phyloP scores from a whole-genome alignment of 2,329 filamentous ascomycete species.

The Coleophoma eucalyptorum region DNA sequence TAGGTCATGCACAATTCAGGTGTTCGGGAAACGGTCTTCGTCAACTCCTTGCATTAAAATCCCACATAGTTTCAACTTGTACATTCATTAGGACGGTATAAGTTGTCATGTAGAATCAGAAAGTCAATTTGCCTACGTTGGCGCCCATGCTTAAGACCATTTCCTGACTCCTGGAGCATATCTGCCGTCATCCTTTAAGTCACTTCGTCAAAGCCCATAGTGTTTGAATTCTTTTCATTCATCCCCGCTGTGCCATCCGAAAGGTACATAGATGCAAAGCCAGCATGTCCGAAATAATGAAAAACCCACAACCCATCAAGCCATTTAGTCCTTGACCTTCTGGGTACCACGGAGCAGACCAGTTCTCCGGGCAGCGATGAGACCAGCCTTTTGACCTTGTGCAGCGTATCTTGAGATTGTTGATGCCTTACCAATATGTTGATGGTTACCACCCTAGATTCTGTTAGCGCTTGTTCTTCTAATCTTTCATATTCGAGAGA shows the following conservation, averaged over 20 bases:
- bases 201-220: slow-evolving; percentile 1
- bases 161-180: not conserved
- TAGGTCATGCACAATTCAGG: too few species aligned
- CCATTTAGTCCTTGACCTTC: slow-evolving; percentile 91
- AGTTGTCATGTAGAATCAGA: too few species aligned
- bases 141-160: not conserved
- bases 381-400: slow-evolving; percentile 99
- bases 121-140: not conserved
- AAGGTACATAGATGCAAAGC: slow-evolving; percentile 30
- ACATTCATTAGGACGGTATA: too few species aligned
- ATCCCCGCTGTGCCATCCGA: slow-evolving; percentile 26
- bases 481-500: not conserved
- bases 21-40: too few species aligned
- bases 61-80: too few species aligned
- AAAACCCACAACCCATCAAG: slow-evolving; percentile 20
- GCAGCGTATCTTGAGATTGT: slow-evolving; percentile 98
- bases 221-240: slow-evolving; percentile 23
- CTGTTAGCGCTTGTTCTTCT: slow-evolving; percentile 36
- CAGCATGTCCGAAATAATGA: slow-evolving; percentile 27
- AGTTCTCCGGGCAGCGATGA: slow-evolving; percentile 98
- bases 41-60: too few species aligned
- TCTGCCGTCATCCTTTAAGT: not conserved
- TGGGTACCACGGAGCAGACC: slow-evolving; percentile 99
- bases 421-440: slow-evolving; percentile 94
- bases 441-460: slow-evolving; percentile 82